Percentiles rank a stretch among this genome's conserved stretches.
Evolutionary conservation across 106 monocot genomes (phyloP).

Genomic region (Cymbidium sinense): DNA sequence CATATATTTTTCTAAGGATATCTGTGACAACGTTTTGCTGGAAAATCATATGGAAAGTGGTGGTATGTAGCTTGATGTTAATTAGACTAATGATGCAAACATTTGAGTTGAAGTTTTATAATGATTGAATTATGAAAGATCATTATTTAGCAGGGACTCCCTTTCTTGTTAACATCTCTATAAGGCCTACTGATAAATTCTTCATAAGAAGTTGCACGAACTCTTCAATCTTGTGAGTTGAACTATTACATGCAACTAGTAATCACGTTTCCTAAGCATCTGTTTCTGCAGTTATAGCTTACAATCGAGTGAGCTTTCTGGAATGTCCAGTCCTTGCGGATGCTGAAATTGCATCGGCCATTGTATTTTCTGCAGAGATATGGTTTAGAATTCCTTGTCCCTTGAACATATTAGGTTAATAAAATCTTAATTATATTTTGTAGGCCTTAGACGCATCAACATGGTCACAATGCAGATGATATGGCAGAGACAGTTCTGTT

Average conservation of each 20-base stretch:
- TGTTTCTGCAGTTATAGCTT: not conserved
- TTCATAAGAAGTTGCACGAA: not conserved
- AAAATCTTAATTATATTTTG: conserved; percentile 2
- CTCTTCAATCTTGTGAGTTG: not conserved
- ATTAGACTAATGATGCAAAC: not conserved
- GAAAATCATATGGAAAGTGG: not conserved
- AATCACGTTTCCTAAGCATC: not conserved
- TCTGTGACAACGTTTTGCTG: not conserved
- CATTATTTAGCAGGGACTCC: not conserved
- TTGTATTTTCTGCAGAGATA: too few relatives aligned
- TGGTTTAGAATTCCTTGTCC: not conserved
- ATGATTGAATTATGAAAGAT: not conserved
- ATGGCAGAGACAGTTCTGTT: conserved; percentile 96
- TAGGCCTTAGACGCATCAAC: conserved; percentile 97
- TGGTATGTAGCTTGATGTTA: not conserved
- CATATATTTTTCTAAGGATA: not conserved
- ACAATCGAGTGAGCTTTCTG: too few relatives aligned
- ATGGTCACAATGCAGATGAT: conserved; percentile 99
- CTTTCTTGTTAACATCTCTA: not conserved
- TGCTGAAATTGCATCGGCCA: too few relatives aligned
- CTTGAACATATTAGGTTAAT: not conserved
- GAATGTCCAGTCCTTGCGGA: too few relatives aligned
- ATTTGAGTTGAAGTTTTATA: not conserved
- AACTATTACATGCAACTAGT: not conserved
- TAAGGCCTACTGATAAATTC: not conserved